These are phyloP conservation scores for Besnoitia besnoiti DNA, from an alignment of 169 alveolate genomes.

Conservation along the genomic window DNA sequence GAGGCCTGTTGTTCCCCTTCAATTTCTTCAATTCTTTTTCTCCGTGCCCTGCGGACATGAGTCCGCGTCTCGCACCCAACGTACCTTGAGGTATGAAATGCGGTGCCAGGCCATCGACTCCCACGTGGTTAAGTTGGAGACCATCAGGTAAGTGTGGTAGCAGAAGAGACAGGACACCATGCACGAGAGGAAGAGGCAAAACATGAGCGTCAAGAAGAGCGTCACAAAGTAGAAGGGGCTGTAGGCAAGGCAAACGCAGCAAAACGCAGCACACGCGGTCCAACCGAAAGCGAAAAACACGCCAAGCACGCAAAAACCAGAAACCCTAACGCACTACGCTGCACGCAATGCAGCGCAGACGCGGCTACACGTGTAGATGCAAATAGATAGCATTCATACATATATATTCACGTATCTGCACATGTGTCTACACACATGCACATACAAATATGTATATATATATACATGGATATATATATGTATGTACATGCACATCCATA, in stretches of 20 bases:
- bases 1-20: too few relatives aligned
- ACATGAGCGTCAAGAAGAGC: constrained; percentile 51
- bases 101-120: constrained; percentile 72
- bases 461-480: neutral
- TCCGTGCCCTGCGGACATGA: too few relatives aligned
- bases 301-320: neutral
- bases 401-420: too few relatives aligned
- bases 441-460: neutral
- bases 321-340: neutral
- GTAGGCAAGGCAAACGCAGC: too few relatives aligned
- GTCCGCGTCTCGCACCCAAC: too few relatives aligned
- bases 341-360: too few relatives aligned
- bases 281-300: neutral
- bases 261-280: too few relatives aligned
- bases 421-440: neutral
- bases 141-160: constrained; percentile 69
- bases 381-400: too few relatives aligned
- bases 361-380: too few relatives aligned
- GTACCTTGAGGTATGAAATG: constrained; percentile 70
- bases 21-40: too few relatives aligned
- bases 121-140: constrained; percentile 74
- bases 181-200: constrained; percentile 24
- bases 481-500: neutral
- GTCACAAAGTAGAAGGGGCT: constrained; percentile 43
- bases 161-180: constrained; percentile 60